Evolutionary conservation across 2,329 filamentous ascomycete species (phyloP), one percentile per base, ranked within the genome.

Genomic region (Aschersonia sp.): DNA sequence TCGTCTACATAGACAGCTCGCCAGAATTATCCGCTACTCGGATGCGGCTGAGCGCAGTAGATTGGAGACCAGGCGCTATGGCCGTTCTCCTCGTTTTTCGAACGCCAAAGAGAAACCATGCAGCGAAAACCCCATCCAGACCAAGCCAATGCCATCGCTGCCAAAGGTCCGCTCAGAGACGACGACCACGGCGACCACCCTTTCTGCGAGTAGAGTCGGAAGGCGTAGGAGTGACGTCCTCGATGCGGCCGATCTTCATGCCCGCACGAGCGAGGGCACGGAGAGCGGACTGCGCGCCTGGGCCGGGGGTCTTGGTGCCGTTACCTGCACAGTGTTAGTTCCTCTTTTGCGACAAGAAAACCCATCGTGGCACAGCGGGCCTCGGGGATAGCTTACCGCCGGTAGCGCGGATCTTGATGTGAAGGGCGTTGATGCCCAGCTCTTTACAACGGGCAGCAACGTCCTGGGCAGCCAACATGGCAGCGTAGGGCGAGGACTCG

Each of bases 181-280:
- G 90, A 77, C 92, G 92, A 97, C 92, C 92, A 86, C 92, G 90
- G 76, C 92, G 89, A 95, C 92, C 92, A 79, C 92, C 92, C 88
- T 98, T 98, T 79, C 90, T 89, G 76, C 92, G 87, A 66, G 92
- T 98, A 71, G 87, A 95, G 76, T 98, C 92, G 72, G 92, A 98
- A 63, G 94, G 92, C 53, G 92, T 98, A 64, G 92, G 92, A 63
- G 94, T 98, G 57, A 98, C 92, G 71, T 98, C 92, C 84, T 98
- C 92, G 66, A 98, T 98, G 68, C 92, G 86, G 69, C 92, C 92
- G 64, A 98, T 98, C 80, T 90, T 94, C 94, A 98, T 98, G 70
- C 92, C 92, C 63, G 92, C 88, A 81, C 92, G 94, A 69, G 92
- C 92, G 60, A 98, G 84, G 64, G 92, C 94, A 70, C 92, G 92